Evolutionary conservation across 371 early-diverging fungal genomes (phyloP).

Genomic region (Enteropsectra breve): DNA sequence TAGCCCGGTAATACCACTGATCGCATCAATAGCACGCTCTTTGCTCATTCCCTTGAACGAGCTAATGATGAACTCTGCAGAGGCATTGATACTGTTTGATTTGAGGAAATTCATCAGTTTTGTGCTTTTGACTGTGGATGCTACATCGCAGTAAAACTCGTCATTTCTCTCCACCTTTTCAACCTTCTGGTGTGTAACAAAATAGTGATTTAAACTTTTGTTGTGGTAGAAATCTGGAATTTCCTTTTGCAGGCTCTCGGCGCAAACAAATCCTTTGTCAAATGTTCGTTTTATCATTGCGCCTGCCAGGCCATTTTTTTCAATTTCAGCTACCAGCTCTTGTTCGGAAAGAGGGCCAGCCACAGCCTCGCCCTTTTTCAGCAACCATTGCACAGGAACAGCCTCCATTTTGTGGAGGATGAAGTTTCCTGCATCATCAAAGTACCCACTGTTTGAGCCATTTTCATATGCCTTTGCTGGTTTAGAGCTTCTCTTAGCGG

Average conservation of each 20-base stretch:
- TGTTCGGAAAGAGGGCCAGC: slow-evolving; percentile 43
- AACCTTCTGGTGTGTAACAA: not conserved
- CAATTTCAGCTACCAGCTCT: slow-evolving; percentile 24
- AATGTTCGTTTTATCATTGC: slow-evolving; percentile 36
- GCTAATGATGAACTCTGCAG: slow-evolving; percentile 22
- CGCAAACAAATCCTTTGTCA: slow-evolving; percentile 44
- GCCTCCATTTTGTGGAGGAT: slow-evolving; percentile 1
- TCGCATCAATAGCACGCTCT: slow-evolving; percentile 18
- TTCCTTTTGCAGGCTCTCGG: slow-evolving; percentile 21
- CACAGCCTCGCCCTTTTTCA: not conserved
- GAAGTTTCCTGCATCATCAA: slow-evolving; percentile 12
- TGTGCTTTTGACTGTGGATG: not conserved
- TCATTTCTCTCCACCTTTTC: slow-evolving; percentile 5
- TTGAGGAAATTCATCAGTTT: slow-evolving; percentile 22
- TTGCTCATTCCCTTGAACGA: slow-evolving; percentile 34
- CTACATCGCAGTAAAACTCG: not conserved
- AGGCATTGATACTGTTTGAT: slow-evolving; percentile 14
- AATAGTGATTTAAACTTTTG: slow-evolving; percentile 25
- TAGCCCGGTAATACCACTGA: slow-evolving; percentile 19
- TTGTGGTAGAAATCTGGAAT: slow-evolving; percentile 23
- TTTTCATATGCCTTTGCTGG: slow-evolving; percentile 19
- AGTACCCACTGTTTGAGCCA: slow-evolving; percentile 19
- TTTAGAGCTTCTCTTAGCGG: slow-evolving; percentile 6
- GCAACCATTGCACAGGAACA: not conserved
- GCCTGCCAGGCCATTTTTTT: not conserved